A percentile compares a stretch with the other conserved stretches of the same genome.
These are phyloP conservation scores for Anthoceros angustus DNA, from an alignment of 225 moss, liverwort and hornwort genomes.

Conservation along the genomic window DNA sequence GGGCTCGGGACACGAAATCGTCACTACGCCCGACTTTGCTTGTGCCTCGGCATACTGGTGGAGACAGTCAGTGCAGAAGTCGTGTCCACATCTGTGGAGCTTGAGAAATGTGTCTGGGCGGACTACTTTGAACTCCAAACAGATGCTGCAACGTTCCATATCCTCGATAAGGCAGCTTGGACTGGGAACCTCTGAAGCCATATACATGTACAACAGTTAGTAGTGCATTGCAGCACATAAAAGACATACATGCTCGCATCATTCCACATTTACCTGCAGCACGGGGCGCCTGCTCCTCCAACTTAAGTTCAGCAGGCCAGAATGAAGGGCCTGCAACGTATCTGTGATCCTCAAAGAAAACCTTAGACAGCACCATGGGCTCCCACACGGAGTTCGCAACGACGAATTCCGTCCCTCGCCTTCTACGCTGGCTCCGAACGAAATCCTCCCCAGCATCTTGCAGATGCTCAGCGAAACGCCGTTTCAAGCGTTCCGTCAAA, in stretches of 20 bases:
- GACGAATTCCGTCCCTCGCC: neutral
- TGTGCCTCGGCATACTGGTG: conserved; percentile 9
- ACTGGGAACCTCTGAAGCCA: neutral
- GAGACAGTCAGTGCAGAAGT: conserved; percentile 18
- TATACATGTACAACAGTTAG: neutral
- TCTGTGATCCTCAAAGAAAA: neutral
- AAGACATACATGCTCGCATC: no score
- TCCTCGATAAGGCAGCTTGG: neutral
- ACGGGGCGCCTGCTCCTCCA: neutral
- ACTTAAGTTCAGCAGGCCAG: neutral
- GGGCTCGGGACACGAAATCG: conserved; percentile 11
- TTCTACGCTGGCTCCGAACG: neutral
- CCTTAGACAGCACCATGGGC: neutral
- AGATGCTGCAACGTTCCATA: conserved; percentile 7
- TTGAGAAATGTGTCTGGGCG: conserved; percentile 6
- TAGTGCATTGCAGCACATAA: neutral
- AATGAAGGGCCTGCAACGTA: no score
- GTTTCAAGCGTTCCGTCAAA: neutral
- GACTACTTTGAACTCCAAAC: conserved; percentile 11
- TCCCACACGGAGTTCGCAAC: neutral
- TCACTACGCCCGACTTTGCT: conserved; percentile 9
- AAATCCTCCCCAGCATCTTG: neutral
- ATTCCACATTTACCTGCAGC: no score
- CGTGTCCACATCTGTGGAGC: conserved; percentile 11
- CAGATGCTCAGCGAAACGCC: neutral